Conservation (phyloP, 768 basidiomycete genomes). For the Serendipita indica region DNA sequence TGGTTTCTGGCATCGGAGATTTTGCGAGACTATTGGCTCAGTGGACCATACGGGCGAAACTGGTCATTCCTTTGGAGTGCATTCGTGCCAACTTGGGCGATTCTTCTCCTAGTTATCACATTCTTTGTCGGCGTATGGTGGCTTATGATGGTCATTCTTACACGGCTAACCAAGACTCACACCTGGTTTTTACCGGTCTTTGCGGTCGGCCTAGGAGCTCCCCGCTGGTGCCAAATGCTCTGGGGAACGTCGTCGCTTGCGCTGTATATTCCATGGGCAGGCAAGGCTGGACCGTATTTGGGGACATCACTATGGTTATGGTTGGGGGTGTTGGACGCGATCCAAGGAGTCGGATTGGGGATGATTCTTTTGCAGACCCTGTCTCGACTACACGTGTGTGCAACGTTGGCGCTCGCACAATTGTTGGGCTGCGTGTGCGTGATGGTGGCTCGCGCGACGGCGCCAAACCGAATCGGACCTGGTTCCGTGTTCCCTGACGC, state of each 20-base stretch:
- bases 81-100: conserved; percentile 69
- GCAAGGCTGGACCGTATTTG: conserved; percentile 69
- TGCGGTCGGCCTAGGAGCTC: conserved; percentile 86
- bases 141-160: conserved; percentile 54
- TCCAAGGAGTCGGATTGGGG: conserved; percentile 88
- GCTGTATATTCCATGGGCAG: conserved; percentile 89
- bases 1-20: conserved; percentile 93
- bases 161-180: conserved; percentile 80
- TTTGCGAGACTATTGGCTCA: conserved; percentile 84
- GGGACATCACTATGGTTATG: conserved; percentile 86
- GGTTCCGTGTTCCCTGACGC: conserved; percentile 84
- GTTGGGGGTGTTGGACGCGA: conserved; percentile 86
- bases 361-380: conserved; percentile 80
- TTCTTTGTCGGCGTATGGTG: conserved; percentile 90
- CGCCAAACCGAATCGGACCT: conserved; percentile 80
- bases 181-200: conserved; percentile 93
- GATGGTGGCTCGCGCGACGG: conserved; percentile 83
- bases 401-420: conserved; percentile 81
- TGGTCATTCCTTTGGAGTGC: conserved; percentile 90
- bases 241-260: conserved; percentile 94
- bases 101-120: conserved; percentile 55
- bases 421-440: conserved; percentile 81
- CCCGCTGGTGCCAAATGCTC: conserved; percentile 93
- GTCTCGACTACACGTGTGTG: conserved; percentile 86
- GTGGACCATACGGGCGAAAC: conserved; percentile 87